These are phyloP conservation scores for Sabuloglossum arenarium DNA, from an alignment of 495 filamentous ascomycete genomes.

Conservation along the genomic window DNA sequence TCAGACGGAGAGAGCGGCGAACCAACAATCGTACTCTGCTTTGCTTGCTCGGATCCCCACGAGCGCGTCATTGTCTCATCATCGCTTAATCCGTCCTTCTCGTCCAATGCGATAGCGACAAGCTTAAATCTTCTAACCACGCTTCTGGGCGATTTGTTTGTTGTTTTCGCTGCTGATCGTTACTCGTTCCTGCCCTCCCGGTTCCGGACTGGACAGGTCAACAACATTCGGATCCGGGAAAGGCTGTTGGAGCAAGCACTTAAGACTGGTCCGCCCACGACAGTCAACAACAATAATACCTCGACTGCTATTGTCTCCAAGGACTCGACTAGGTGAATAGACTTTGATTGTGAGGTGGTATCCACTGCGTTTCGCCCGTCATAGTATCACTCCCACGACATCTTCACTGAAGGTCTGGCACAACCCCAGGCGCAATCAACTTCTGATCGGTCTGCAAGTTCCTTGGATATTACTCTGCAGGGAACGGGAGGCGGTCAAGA, in stretches of 20 bases:
- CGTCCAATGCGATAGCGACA: not conserved
- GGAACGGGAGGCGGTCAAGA: not conserved
- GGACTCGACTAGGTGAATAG: no score
- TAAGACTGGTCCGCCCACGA: not conserved
- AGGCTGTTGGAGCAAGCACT: not conserved
- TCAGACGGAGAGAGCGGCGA: no score
- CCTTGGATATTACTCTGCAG: not conserved
- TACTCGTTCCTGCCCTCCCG: not conserved
- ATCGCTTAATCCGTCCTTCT: not conserved
- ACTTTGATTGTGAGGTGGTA: no score
- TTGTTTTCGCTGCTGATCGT: not conserved
- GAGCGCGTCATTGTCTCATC: not conserved
- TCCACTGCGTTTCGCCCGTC: no score
- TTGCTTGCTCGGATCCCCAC: not conserved
- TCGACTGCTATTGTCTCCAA: no score
- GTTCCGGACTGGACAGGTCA: not conserved
- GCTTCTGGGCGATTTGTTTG: not conserved
- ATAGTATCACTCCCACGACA: no score
- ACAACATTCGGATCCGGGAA: not conserved
- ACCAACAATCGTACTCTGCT: no score
- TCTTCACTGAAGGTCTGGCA: no score
- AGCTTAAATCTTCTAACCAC: not conserved
- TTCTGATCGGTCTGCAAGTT: not conserved
- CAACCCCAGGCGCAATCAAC: no score
- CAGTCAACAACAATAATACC: not conserved